Evolutionary conservation across 129 eudicot species (phyloP).

Genomic region (Smallanthus sonchifolius): DNA sequence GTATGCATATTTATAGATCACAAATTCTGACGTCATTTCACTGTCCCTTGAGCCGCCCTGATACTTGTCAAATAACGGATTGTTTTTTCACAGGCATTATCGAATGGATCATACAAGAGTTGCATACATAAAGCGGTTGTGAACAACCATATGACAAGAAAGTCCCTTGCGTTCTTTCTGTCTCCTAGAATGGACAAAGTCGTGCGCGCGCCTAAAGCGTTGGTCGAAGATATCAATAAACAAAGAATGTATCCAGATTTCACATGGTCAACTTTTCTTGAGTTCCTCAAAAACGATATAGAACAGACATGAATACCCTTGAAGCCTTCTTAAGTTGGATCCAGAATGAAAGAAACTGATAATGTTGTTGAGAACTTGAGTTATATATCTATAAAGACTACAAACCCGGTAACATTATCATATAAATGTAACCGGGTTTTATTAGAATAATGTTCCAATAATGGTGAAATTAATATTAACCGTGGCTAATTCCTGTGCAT

Average conservation of each 20-base stretch:
- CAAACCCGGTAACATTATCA: no score
- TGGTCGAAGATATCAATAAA: conserved; percentile 27
- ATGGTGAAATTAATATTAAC: no score
- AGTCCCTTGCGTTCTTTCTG: conserved; percentile 75
- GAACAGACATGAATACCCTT: conserved; percentile 42
- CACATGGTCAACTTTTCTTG: conserved; percentile 70
- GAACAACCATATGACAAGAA: conserved; percentile 52
- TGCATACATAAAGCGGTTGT: conserved; percentile 89
- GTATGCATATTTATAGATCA: no score
- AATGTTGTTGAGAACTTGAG: background rate
- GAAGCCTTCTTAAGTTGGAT: conserved; percentile 64
- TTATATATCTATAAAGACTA: no score
- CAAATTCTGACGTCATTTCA: no score
- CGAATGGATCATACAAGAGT: conserved; percentile 83
- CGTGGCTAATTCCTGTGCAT: no score
- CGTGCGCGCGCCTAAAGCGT: conserved; percentile 54
- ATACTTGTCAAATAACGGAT: background rate
- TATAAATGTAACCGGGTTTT: no score
- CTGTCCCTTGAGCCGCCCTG: no score
- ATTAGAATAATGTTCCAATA: no score
- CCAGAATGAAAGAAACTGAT: conserved; percentile 22
- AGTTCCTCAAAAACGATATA: conserved; percentile 76
- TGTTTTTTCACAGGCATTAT: conserved; percentile 52
- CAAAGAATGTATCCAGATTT: conserved; percentile 73
- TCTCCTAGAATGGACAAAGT: conserved; percentile 64